These are phyloP conservation scores for Bocquillonia castaneifolia DNA, from an alignment of 441 rosid species.

Conservation along the genomic window DNA sequence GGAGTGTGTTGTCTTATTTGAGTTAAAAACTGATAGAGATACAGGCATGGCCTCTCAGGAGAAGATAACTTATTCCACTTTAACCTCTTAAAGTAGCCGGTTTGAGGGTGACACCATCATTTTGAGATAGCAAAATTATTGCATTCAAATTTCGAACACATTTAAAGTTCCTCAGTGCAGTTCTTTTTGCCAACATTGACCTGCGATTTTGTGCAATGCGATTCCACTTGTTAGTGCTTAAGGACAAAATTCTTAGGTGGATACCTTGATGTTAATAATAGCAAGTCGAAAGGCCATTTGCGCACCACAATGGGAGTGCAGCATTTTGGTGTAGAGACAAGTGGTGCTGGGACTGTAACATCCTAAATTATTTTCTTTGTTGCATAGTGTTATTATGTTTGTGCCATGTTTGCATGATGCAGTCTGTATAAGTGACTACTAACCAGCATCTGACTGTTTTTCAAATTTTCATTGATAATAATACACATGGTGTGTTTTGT, in stretches of 20 bases:
- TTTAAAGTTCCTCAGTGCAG: neutral
- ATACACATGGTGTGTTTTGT: neutral
- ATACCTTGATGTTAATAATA: neutral
- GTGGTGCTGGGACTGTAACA: neutral
- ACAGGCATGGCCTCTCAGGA: neutral
- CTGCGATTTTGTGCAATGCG: neutral
- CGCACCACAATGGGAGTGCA: neutral
- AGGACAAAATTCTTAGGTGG: neutral
- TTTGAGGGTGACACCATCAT: neutral
- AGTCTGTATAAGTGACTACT: neutral
- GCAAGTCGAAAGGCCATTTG: neutral
- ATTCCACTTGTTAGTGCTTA: neutral
- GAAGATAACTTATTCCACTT: neutral
- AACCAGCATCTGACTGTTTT: neutral
- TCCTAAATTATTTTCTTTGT: neutral
- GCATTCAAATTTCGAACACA: neutral
- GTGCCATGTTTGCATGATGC: neutral
- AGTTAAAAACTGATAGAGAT: neutral
- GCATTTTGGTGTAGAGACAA: conserved; percentile 2
- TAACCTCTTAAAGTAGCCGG: neutral
- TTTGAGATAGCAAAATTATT: neutral
- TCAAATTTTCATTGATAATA: neutral
- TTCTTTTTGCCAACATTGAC: neutral
- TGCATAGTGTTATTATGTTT: neutral
- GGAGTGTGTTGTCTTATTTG: neutral